phyloP scores from a whole-genome alignment of 176 grass and related monocot species.

The Paspalum notatum region DNA sequence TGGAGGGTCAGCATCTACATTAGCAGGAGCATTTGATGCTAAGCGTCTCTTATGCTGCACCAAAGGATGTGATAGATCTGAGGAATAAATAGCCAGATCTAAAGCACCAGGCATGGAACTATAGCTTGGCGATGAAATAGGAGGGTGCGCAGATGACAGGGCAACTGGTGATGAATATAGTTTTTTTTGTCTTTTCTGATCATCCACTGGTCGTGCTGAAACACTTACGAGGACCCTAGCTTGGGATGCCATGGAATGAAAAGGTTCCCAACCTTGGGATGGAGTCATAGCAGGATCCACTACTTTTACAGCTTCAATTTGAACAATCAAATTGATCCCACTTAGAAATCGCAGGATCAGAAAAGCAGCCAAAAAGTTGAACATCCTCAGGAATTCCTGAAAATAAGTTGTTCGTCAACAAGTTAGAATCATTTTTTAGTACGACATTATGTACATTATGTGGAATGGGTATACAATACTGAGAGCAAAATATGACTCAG shows the following conservation, averaged over 20 bases:
- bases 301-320: constrained; percentile 48
- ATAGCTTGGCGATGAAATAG: constrained; percentile 53
- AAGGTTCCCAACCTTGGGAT: constrained; percentile 50
- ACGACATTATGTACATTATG: neutral
- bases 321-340: constrained; percentile 36
- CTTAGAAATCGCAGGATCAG: constrained; percentile 46
- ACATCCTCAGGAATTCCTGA: constrained; percentile 51
- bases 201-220: constrained; percentile 5
- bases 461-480: neutral
- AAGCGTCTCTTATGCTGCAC: constrained; percentile 38
- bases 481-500: too few relatives aligned
- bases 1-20: constrained; percentile 49
- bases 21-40: constrained; percentile 45
- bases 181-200: constrained; percentile 42
- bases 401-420: constrained; percentile 33
- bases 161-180: constrained; percentile 39
- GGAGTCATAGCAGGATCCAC: too few relatives aligned
- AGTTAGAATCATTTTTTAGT: constrained; percentile 26
- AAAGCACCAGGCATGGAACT: constrained; percentile 34
- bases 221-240: constrained; percentile 43
- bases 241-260: constrained; percentile 38
- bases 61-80: constrained; percentile 38
- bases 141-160: constrained; percentile 42
- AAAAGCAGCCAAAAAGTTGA: constrained; percentile 43
- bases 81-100: constrained; percentile 44